phyloP scores from a whole-genome alignment of 306 rosid genomes.

The Fagus sylvatica region DNA sequence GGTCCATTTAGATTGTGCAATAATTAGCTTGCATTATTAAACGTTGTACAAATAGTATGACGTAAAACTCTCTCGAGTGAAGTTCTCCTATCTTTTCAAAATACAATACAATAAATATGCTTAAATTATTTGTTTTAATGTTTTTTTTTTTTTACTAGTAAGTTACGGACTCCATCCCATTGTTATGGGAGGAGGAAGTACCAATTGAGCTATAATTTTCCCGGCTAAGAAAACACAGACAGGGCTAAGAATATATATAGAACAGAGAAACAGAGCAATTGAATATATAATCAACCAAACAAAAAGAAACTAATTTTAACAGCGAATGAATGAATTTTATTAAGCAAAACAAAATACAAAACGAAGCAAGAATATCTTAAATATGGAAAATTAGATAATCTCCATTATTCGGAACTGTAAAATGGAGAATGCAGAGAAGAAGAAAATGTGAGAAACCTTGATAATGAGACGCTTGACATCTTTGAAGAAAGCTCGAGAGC shows the following conservation, averaged over 20 bases:
- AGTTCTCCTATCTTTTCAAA: too few relatives aligned
- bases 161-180: too few relatives aligned
- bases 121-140: too few relatives aligned
- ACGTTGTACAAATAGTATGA: too few relatives aligned
- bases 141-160: too few relatives aligned
- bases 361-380: background rate
- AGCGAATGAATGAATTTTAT: background rate
- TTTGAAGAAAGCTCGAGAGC: conserved; percentile 55
- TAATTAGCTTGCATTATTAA: background rate
- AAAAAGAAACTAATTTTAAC: background rate
- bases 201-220: background rate
- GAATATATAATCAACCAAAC: background rate
- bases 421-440: background rate
- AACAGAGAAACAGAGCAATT: background rate
- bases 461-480: conserved; percentile 69
- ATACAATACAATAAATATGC: too few relatives aligned
- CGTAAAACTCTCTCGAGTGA: too few relatives aligned
- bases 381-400: background rate
- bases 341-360: too few relatives aligned
- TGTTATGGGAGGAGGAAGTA: too few relatives aligned
- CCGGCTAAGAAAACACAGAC: background rate
- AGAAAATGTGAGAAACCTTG: conserved; percentile 43
- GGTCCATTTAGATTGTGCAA: background rate
- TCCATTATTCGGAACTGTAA: background rate
- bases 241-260: background rate